These are phyloP conservation scores for Coleophoma cylindrospora DNA, from an alignment of 2,329 filamentous ascomycete genomes.

Conservation along the genomic window DNA sequence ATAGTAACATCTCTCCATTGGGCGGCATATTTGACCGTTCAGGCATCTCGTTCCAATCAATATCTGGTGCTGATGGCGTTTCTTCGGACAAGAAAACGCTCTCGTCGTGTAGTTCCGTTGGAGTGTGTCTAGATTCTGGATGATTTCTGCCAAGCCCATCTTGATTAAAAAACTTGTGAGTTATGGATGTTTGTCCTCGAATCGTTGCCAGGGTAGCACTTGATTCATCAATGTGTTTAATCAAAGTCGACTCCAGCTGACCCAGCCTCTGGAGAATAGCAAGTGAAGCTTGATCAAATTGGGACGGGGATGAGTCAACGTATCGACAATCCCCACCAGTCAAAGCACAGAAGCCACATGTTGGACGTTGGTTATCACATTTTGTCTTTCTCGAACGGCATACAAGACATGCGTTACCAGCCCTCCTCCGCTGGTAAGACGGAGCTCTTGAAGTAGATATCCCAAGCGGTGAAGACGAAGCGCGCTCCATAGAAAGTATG, in stretches of 20 bases:
- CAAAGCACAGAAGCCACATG: conserved; percentile 14
- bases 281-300: conserved; percentile 15
- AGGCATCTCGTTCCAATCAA: background rate
- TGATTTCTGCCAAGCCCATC: too few relatives aligned
- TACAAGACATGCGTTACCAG: conserved; percentile 2
- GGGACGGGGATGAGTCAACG: conserved; percentile 14
- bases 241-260: conserved; percentile 7
- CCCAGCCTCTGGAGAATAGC: conserved; percentile 13
- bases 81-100: background rate
- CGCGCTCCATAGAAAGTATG: too few relatives aligned
- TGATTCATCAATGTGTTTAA: background rate
- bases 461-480: too few relatives aligned
- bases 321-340: conserved; percentile 15
- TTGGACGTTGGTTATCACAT: conserved; percentile 13
- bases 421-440: background rate
- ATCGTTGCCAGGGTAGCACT: background rate
- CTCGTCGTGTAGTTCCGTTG: background rate
- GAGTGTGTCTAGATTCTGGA: background rate
- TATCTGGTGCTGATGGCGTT: background rate
- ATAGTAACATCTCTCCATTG: background rate
- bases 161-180: background rate
- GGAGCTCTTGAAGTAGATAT: too few relatives aligned
- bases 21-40: background rate
- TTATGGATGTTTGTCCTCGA: background rate
- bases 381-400: conserved; percentile 15